These are phyloP conservation scores for Lactarius evosmus DNA, from an alignment of 768 basidiomycete species.

Conservation along the genomic window DNA sequence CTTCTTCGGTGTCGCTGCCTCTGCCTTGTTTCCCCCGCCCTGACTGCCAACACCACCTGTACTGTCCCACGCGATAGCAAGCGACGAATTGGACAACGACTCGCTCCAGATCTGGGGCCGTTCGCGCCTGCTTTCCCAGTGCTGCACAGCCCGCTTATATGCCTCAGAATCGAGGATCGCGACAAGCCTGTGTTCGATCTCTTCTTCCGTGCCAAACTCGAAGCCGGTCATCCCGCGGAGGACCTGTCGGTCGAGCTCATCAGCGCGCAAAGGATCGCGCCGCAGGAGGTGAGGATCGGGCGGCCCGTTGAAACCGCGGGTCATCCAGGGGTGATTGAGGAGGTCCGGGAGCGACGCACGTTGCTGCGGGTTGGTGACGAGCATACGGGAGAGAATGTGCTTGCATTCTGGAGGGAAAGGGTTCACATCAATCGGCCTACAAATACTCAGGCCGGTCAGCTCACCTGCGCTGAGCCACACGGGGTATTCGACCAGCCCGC, in stretches of 20 bases:
- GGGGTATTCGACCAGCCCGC: conserved; percentile 94
- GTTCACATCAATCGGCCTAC: neutral
- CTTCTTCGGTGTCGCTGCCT: conserved; percentile 45
- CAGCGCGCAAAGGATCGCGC: conserved; percentile 83
- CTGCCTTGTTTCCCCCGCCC: conserved; percentile 18
- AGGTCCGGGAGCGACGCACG: conserved; percentile 86
- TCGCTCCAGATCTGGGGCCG: conserved; percentile 46
- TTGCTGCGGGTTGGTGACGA: conserved; percentile 86
- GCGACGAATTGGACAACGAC: conserved; percentile 63
- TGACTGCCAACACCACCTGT: conserved; percentile 41
- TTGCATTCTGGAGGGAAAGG: conserved; percentile 73
- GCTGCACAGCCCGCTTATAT: conserved; percentile 67
- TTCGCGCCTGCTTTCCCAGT: conserved; percentile 72
- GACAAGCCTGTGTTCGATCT: conserved; percentile 72
- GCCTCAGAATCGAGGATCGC: conserved; percentile 73
- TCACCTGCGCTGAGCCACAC: conserved; percentile 92
- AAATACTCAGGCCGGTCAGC: conserved; percentile 31
- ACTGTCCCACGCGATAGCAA: conserved; percentile 59
- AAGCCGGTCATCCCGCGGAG: conserved; percentile 93
- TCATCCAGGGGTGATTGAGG: conserved; percentile 88
- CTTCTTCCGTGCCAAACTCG: conserved; percentile 88
- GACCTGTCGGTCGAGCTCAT: conserved; percentile 85
- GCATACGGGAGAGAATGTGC: conserved; percentile 87
- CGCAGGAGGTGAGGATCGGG: conserved; percentile 84
- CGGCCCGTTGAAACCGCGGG: conserved; percentile 76